Conservation (phyloP, 306 rosid species). For the Herpetospermum pedunculosum region DNA sequence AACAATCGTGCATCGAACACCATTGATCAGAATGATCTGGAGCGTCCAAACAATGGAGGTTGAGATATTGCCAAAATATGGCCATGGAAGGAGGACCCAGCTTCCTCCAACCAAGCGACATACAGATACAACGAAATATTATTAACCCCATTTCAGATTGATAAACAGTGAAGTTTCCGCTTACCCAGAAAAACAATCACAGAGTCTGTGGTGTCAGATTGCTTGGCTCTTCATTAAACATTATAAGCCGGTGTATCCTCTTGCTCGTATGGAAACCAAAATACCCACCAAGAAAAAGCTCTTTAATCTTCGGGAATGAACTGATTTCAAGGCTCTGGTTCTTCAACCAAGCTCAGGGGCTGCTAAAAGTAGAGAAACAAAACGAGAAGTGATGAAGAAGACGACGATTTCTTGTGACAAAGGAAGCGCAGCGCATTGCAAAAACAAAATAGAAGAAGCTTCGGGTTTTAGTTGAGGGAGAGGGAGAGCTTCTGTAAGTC, state of each 20-base stretch:
- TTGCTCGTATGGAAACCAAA: background rate
- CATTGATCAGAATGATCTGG: background rate
- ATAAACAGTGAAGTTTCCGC: background rate
- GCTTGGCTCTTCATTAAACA: background rate
- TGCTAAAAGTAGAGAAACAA: background rate
- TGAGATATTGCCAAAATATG: background rate
- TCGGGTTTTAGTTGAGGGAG: background rate
- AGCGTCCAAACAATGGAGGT: slow-evolving; percentile 1
- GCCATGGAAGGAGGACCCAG: background rate
- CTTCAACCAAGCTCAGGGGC: background rate
- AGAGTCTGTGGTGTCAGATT: background rate
- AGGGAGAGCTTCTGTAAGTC: background rate
- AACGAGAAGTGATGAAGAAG: background rate
- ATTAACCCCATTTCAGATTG: background rate
- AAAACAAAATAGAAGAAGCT: background rate
- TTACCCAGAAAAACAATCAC: background rate
- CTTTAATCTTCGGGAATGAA: background rate
- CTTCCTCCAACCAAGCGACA: background rate
- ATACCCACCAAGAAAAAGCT: background rate
- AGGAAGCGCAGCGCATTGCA: background rate
- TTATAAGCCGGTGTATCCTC: background rate
- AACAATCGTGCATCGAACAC: background rate
- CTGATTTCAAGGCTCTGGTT: background rate
- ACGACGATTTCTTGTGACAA: background rate
- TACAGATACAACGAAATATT: background rate